Conservation (phyloP, 2,329 filamentous ascomycete species). For the Pestalotiopsis sp. region DNA sequence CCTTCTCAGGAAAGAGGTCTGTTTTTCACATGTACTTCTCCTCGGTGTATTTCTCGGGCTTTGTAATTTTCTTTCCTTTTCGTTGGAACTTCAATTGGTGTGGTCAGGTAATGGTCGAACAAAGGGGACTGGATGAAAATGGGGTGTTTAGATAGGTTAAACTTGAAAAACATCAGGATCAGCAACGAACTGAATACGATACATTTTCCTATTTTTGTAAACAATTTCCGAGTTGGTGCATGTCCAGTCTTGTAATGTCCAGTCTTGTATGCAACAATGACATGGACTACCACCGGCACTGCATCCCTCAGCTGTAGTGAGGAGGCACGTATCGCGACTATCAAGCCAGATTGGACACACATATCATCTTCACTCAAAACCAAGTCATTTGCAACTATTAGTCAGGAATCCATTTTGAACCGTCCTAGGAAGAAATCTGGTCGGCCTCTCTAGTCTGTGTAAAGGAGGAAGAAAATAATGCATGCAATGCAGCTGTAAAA, state of each 20-base stretch:
- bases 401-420: constrained; percentile 26
- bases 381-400: constrained; percentile 18
- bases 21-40: neutral
- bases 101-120: neutral
- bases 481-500: constrained; percentile 20
- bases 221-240: neutral
- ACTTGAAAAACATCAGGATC: neutral
- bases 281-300: too few species aligned
- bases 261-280: too few species aligned
- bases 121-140: neutral
- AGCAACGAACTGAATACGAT: neutral
- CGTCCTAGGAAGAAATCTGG: constrained; percentile 19
- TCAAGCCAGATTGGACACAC: neutral
- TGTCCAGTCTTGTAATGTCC: too few species aligned
- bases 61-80: neutral
- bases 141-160: neutral
- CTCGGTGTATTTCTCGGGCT: too few species aligned
- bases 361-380: neutral
- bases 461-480: constrained; percentile 16
- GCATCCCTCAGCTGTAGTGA: too few species aligned
- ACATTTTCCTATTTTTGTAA: neutral
- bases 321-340: too few species aligned
- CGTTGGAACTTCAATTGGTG: neutral
- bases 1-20: neutral
- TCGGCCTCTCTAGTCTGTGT: constrained; percentile 20